These are phyloP conservation scores for Suillus subaureus DNA, from an alignment of 768 basidiomycete genomes.

Conservation along the genomic window DNA sequence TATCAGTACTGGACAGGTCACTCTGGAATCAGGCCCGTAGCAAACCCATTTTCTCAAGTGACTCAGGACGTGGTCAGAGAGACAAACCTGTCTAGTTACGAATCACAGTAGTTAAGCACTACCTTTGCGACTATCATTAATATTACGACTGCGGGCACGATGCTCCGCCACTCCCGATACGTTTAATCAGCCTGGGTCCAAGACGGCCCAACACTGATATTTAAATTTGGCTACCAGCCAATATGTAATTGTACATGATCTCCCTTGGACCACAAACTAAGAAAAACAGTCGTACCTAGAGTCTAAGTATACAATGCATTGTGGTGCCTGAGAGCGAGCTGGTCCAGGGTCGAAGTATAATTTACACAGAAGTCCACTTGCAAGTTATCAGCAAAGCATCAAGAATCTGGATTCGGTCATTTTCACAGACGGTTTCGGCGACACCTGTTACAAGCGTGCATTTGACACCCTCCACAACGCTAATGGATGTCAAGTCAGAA, in stretches of 20 bases:
- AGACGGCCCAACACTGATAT: background rate
- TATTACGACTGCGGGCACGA: background rate
- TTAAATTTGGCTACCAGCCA: background rate
- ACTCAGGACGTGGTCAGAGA: background rate
- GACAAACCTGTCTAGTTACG: background rate
- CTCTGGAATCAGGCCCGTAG: background rate
- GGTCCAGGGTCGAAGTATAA: background rate
- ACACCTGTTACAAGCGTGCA: slow-evolving; percentile 40
- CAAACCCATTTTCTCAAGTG: background rate
- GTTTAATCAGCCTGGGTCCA: background rate
- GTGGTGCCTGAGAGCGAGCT: background rate
- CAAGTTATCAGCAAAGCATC: background rate
- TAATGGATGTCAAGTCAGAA: slow-evolving; percentile 15
- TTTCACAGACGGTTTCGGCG: slow-evolving; percentile 37
- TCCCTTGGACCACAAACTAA: background rate
- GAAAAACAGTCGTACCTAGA: background rate
- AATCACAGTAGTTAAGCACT: background rate
- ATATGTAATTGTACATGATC: background rate
- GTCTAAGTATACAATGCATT: background rate
- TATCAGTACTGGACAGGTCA: background rate
- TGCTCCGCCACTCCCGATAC: background rate
- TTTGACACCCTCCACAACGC: slow-evolving; percentile 37
- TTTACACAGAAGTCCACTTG: background rate
- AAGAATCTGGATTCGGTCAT: background rate
- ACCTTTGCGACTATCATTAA: background rate